phyloP scores from a whole-genome alignment of 495 filamentous ascomycete genomes.

The Collariella sp. region DNA sequence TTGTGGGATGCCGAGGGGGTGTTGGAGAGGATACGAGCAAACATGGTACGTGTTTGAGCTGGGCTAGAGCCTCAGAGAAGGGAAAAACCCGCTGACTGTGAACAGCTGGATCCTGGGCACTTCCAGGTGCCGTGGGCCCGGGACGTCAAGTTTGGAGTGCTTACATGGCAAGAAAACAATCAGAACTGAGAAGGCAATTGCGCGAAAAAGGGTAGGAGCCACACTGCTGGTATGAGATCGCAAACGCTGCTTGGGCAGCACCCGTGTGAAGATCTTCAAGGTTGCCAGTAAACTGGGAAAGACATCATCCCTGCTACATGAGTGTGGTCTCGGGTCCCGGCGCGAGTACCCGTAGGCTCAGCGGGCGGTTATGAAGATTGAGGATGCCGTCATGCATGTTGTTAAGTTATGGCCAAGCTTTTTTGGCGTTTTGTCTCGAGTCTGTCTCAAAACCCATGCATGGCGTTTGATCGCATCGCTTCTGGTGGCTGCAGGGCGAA shows the following conservation, averaged over 20 bases:
- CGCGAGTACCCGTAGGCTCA: too few species aligned
- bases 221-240: too few species aligned
- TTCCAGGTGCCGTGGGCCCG: slow-evolving; percentile 10
- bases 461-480: slow-evolving; percentile 23
- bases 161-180: slow-evolving; percentile 9
- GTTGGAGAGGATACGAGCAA: slow-evolving; percentile 7
- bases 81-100: too few species aligned
- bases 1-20: slow-evolving; percentile 7
- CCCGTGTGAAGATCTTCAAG: too few species aligned
- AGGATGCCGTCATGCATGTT: background rate
- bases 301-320: too few species aligned
- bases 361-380: background rate
- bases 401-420: slow-evolving; percentile 2
- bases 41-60: slow-evolving; percentile 12
- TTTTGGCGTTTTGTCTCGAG: slow-evolving; percentile 18
- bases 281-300: too few species aligned
- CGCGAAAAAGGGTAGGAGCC: too few species aligned
- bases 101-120: too few species aligned
- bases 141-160: slow-evolving; percentile 8
- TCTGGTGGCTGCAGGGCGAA: slow-evolving; percentile 23
- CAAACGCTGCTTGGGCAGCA: too few species aligned
- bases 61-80: too few species aligned
- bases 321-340: too few species aligned
- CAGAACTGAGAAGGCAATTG: too few species aligned
- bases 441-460: slow-evolving; percentile 20